Evolutionary conservation across 441 rosid species (phyloP), one percentile per base, ranked within the genome.

Genomic region (Arabidopsis hybrid): DNA sequence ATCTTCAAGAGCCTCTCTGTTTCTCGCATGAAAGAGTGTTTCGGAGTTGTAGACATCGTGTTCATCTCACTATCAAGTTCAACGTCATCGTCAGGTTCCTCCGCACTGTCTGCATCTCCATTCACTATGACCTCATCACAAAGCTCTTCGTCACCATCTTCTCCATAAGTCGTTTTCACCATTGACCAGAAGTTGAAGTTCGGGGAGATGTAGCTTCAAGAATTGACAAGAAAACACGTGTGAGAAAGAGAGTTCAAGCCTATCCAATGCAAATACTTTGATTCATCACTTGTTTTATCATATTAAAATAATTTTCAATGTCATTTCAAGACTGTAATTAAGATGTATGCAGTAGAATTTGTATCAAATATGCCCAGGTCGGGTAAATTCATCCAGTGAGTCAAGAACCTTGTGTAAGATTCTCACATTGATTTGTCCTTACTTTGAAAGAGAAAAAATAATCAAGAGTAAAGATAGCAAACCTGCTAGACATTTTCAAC

Each of bases 41-140:
- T 86, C 0, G 92, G 95, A 4, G 91, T 85, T n/a, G 85, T 82
- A 4, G 93, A 88, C 96, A 90, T 92, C 58, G 84, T 85, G 71
- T 78, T 86, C 81, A 90, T 62, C 0, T 79, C 89, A 21, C 16
- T 32, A 65, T 85, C 91, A 5, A 79, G 56, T 60, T 84, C 85
- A 26, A 79, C 21, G 29, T 67, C 82, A 17, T 57, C 63, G 46
- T 40, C 63, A 3, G 8, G 2, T 3, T 74, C 84, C 74, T 32
- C 66, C 13, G 59, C 66, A 17, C 40, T 82, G 58, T 83, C 65
- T 18, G 35, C 85, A 78, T 53, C 72, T 40, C 40, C 61, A 36
- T 38, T 40, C 4, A 36, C 82, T 68, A 75, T 69, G 2, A 83
- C 91, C 46, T 81, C 87, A 0, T 58, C 73, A 17, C 60, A 75